phyloP scores from a whole-genome alignment of 257 asterid genomes.

The Primulina huaijiensis region DNA sequence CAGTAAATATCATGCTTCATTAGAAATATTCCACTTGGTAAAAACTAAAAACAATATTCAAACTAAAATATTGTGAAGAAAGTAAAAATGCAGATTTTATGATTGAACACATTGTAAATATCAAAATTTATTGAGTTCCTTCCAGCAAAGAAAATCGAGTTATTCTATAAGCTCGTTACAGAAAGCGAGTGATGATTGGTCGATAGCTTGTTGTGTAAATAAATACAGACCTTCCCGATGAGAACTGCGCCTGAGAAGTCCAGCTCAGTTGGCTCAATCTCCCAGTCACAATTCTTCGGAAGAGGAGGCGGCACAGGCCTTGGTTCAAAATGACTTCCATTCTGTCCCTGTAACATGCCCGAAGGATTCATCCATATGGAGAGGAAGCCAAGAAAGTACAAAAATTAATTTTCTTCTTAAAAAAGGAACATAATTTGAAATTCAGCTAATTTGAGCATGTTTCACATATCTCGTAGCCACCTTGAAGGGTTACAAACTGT shows the following conservation, averaged over 20 bases:
- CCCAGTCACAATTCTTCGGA: conserved; percentile 99
- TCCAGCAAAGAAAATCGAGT: conserved; percentile 7
- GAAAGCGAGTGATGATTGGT: conserved; percentile 13
- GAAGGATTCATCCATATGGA: neutral
- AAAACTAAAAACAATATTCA: conserved; percentile 1
- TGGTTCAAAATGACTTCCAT: conserved; percentile 98
- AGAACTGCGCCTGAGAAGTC: conserved; percentile 69
- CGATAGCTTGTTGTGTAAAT: conserved; percentile 16
- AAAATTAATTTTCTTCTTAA: neutral
- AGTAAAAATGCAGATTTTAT: neutral
- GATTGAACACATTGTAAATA: conserved; percentile 7
- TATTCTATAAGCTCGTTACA: conserved; percentile 5
- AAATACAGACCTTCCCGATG: conserved; percentile 76
- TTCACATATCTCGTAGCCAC: neutral
- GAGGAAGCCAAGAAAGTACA: conserved; percentile 14
- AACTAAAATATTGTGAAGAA: neutral
- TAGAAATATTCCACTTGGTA: conserved; percentile 11
- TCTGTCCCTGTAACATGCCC: conserved; percentile 70
- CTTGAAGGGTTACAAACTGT: neutral
- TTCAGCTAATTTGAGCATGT: neutral
- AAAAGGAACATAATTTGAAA: neutral
- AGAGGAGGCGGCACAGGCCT: conserved; percentile 85
- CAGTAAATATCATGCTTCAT: neutral
- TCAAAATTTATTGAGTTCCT: conserved; percentile 7
- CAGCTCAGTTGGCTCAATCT: conserved; percentile 83